Evolutionary conservation across 176 grass and related monocot genomes (phyloP).

Genomic region (Leersia perrieri): DNA sequence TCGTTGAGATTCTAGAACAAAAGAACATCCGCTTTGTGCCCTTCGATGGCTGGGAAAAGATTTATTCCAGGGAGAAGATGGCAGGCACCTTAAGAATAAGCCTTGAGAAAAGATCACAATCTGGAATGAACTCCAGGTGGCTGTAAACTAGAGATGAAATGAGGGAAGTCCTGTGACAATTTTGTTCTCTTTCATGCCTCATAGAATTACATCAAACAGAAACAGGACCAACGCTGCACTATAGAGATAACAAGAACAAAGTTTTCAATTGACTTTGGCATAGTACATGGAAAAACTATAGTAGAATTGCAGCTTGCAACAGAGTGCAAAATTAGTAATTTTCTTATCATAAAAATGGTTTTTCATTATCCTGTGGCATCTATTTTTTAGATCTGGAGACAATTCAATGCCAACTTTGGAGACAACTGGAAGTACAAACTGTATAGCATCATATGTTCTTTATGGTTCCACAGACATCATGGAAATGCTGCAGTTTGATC

Average conservation of each 20-base stretch:
- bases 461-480: constrained; percentile 3
- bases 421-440: neutral
- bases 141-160: constrained; percentile 23
- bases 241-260: neutral
- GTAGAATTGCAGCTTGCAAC: too few species aligned
- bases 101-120: constrained; percentile 72
- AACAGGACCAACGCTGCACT: neutral
- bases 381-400: too few species aligned
- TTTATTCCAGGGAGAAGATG: constrained; percentile 62
- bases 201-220: neutral
- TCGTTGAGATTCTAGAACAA: constrained; percentile 55
- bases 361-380: neutral
- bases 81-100: constrained; percentile 51
- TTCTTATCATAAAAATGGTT: neutral
- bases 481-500: constrained; percentile 17
- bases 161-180: neutral
- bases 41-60: constrained; percentile 73
- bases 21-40: constrained; percentile 56
- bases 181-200: neutral
- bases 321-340: neutral
- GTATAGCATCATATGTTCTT: neutral
- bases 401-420: neutral
- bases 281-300: neutral
- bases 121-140: constrained; percentile 57
- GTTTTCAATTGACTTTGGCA: neutral